Evolutionary conservation across 371 early-diverging fungal species (phyloP), one percentile per base, ranked within the genome.

Genomic region (Conidiobolus incongruus): DNA sequence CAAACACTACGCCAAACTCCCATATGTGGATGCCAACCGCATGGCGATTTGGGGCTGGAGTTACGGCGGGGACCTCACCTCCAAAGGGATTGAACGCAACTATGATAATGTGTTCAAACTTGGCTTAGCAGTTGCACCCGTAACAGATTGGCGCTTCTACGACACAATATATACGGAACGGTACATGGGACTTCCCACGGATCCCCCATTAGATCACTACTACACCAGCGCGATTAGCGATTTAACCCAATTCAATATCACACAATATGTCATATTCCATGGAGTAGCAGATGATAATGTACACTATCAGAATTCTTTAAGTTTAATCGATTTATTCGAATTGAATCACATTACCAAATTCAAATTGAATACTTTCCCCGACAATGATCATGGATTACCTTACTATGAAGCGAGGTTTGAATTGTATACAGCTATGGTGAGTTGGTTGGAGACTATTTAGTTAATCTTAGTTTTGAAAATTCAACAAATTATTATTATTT

Each of bases 21-120:
- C 73, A 2, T 94, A 77, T 52, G 77, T 91, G 20, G 85, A 92
- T 55, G 51, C 66, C 1, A 56, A 64, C 12, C 60, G 74, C 17
- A 65, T 94, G n/a, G 93, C 81, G 20, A 80, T 97, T 37, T 94
- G 94, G 96, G 97, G 97, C 19, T 78, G 77, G 76, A 85, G 85
- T 4, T 96, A 80, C 55, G 97, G 97, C 40, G 97, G 94, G 1
- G 94, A 77, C 50, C 59, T 83, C 61, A 75, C 92, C 0, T 47
- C 77, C 38, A 88, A 90, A 49, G 67, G 77, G 0, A 65, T 93
- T 29, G 95, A 96, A 59, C 64, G 75, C 2, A 63, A 87, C 52
- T 61, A 70, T 38, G 65, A 73, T 29, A 79, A 80, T n/a, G 65
- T 86, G 1, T 87, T 94, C 56, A 59, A 60, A 34, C 62, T 76